phyloP scores from a whole-genome alignment of 23 red algal species.

The Chondrus crispus region DNA sequence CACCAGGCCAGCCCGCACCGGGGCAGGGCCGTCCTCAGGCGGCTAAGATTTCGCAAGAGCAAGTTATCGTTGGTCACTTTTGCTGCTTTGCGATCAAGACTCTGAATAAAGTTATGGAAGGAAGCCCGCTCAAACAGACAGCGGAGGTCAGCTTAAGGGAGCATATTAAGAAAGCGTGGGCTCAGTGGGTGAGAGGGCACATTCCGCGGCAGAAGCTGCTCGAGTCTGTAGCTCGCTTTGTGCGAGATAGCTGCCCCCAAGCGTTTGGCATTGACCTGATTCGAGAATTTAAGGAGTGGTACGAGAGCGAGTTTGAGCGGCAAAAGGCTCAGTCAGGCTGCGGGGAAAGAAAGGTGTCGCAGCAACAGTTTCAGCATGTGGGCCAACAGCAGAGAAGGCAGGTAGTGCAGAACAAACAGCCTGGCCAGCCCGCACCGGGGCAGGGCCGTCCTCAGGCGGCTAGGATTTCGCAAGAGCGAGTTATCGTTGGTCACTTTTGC shows the following conservation, averaged over 20 bases:
- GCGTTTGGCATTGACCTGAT: conserved; percentile 44
- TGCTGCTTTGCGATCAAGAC: conserved; percentile 59
- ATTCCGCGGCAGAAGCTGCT: conserved; percentile 31
- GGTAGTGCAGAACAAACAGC: background rate
- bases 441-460: too few relatives aligned
- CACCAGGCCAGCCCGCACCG: background rate
- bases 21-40: background rate
- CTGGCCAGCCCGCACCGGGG: too few relatives aligned
- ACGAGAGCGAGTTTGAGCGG: conserved; percentile 45
- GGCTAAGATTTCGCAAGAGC: conserved; percentile 40
- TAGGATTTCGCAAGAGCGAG: conserved; percentile 56
- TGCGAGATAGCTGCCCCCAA: conserved; percentile 16
- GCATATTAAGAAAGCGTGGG: conserved; percentile 57
- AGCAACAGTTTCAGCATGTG: background rate
- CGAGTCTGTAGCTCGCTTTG: conserved; percentile 47
- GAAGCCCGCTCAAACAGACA: background rate
- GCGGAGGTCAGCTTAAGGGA: conserved; percentile 13
- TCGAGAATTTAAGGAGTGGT: conserved; percentile 60
- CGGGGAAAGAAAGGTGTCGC: background rate
- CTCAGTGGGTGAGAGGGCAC: conserved; percentile 58
- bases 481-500: conserved; percentile 66
- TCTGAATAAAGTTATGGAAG: conserved; percentile 24
- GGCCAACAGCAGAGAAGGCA: background rate
- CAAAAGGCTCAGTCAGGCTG: conserved; percentile 3
- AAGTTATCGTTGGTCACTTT: conserved; percentile 64